phyloP scores from a whole-genome alignment of 2,329 filamentous ascomycete species.

The Dactylonectria macrodidyma region DNA sequence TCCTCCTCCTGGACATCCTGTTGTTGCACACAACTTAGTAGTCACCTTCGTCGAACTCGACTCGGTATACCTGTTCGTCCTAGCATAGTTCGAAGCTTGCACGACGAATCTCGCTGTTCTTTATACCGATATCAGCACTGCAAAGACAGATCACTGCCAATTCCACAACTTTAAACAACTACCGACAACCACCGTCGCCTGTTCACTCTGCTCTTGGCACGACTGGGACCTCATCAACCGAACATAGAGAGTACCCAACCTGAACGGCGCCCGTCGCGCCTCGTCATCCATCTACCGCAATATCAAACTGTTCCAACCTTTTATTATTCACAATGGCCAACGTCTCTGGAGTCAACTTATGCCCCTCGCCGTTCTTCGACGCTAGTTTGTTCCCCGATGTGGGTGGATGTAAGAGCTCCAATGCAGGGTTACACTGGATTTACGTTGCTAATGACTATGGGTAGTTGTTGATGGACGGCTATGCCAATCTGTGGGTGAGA shows the following conservation, averaged over 20 bases:
- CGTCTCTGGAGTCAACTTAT: constrained; percentile 63
- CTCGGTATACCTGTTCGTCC: constrained; percentile 26
- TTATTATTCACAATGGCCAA: constrained; percentile 47
- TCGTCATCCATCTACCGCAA: constrained; percentile 1
- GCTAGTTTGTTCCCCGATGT: constrained; percentile 69
- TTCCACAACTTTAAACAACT: constrained; percentile 7
- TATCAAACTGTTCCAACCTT: constrained; percentile 17
- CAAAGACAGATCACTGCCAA: constrained; percentile 5
- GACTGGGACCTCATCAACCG: constrained; percentile 15
- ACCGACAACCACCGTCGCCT: constrained; percentile 12
- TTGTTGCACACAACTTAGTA: constrained; percentile 19
- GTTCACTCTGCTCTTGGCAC: constrained; percentile 7
- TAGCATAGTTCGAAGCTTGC: constrained; percentile 26
- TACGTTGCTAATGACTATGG: neutral
- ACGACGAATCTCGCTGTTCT: constrained; percentile 22
- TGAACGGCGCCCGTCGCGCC: constrained; percentile 29
- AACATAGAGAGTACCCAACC: constrained; percentile 12
- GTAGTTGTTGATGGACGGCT: constrained; percentile 72
- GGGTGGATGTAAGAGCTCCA: constrained; percentile 73
- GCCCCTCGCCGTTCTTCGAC: constrained; percentile 80
- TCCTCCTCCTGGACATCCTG: constrained; percentile 20
- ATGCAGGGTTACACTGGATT: neutral
- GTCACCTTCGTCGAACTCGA: constrained; percentile 26
- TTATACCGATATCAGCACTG: constrained; percentile 17
- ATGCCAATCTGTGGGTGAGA: constrained; percentile 63